These are phyloP conservation scores for Cyanophora paradoxa DNA, from an alignment of 78 protist genomes.

Conservation along the genomic window DNA sequence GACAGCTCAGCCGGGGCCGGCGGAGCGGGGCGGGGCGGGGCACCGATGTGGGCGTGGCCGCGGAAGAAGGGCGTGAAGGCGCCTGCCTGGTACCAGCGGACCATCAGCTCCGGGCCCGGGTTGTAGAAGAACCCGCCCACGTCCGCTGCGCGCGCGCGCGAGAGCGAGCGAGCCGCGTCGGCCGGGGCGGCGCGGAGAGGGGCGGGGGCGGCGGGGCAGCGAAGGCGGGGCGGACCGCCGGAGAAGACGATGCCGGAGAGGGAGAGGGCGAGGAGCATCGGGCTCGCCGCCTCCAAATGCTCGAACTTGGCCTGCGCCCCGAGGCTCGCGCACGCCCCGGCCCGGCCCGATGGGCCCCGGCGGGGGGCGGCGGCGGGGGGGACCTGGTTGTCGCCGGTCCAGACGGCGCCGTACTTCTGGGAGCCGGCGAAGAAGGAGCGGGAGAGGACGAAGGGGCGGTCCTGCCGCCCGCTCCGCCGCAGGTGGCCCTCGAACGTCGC, in stretches of 20 bases:
- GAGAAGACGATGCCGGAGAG: slow-evolving; percentile 77
- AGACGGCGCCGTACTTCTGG: slow-evolving; percentile 89
- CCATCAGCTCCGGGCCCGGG: slow-evolving; percentile 84
- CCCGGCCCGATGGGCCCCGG: no score
- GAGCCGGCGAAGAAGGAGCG: slow-evolving; percentile 93
- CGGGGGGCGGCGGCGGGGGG: no score
- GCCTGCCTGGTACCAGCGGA: slow-evolving; percentile 92
- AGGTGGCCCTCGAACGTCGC: no score
- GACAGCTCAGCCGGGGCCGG: no score
- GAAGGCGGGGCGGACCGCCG: no score
- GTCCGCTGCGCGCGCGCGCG: slow-evolving; percentile 77
- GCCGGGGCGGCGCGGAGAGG: no score
- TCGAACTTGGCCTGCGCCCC: slow-evolving; percentile 87
- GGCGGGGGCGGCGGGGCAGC: no score
- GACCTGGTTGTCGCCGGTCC: slow-evolving; percentile 99
- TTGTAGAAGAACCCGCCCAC: slow-evolving; percentile 97
- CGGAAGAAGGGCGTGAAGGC: slow-evolving; percentile 95
- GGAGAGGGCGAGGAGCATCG: slow-evolving; percentile 81
- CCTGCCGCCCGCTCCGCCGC: no score
- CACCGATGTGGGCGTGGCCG: slow-evolving; percentile 94
- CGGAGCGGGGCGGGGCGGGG: no score
- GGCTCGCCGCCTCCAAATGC: slow-evolving; percentile 68
- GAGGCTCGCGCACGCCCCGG: no score
- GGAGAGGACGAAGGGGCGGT: slow-evolving; percentile 84
- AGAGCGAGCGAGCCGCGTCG: no score